phyloP scores from a whole-genome alignment of 2,329 filamentous ascomycete species.

The Colletotrichum endophyticum region DNA sequence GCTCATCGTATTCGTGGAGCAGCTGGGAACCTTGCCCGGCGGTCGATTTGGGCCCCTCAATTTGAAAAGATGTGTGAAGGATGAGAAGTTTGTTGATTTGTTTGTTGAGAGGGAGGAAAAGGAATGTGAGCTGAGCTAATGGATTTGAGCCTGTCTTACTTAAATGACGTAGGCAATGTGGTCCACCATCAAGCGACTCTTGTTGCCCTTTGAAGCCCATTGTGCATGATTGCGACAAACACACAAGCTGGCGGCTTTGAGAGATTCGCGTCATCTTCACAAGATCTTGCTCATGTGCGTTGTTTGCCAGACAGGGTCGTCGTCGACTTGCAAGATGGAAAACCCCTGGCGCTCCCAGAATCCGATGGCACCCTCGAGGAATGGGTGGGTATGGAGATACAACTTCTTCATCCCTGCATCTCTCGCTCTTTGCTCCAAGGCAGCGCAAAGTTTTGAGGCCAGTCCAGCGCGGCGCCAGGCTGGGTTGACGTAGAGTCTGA shows the following conservation, averaged over 20 bases:
- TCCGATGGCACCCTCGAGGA: slow-evolving; percentile 25
- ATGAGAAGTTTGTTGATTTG: neutral
- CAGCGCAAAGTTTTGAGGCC: slow-evolving; percentile 26
- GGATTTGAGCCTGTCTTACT: neutral
- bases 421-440: slow-evolving; percentile 20
- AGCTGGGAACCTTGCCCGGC: neutral
- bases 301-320: slow-evolving; percentile 31
- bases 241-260: neutral
- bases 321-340: slow-evolving; percentile 20
- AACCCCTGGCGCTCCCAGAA: slow-evolving; percentile 32
- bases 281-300: slow-evolving; percentile 27
- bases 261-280: neutral
- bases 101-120: neutral
- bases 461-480: slow-evolving; percentile 29
- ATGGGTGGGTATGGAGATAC: slow-evolving; percentile 33
- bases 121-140: neutral
- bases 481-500: slow-evolving; percentile 30
- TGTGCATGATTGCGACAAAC: neutral
- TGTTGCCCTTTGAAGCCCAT: neutral
- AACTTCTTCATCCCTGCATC: slow-evolving; percentile 21
- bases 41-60: neutral
- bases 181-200: neutral
- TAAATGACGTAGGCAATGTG: neutral
- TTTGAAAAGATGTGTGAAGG: neutral
- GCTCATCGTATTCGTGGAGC: neutral